Evolutionary conservation across 139 green algal species (phyloP).

Genomic region (Deuterostichococcus epilithicus): DNA sequence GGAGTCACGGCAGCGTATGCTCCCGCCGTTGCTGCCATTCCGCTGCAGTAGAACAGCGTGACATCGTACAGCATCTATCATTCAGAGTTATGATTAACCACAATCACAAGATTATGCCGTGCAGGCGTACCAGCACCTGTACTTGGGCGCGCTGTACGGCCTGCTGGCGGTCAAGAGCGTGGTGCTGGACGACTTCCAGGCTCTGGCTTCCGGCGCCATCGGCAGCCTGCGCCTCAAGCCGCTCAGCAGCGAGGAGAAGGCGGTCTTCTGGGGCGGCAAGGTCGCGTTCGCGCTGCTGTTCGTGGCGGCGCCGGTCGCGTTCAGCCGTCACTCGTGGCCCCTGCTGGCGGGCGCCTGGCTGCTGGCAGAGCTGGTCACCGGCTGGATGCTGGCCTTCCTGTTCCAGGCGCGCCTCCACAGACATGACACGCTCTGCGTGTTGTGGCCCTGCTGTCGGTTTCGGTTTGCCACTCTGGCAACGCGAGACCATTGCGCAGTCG

Average conservation of each 20-base stretch:
- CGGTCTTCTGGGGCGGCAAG: conserved; percentile 44
- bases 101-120: too few relatives aligned
- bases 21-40: too few relatives aligned
- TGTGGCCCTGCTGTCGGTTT: neutral
- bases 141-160: conserved; percentile 57
- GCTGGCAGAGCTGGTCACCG: conserved; percentile 33
- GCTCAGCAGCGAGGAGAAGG: conserved; percentile 26
- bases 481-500: neutral
- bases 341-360: conserved; percentile 35
- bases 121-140: conserved; percentile 60
- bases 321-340: conserved; percentile 11
- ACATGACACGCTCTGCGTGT: neutral
- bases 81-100: too few relatives aligned
- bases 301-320: conserved; percentile 21
- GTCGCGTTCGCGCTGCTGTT: conserved; percentile 25
- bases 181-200: conserved; percentile 64
- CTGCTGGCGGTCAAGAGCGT: conserved; percentile 64
- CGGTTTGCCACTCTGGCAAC: neutral
- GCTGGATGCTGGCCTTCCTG: conserved; percentile 69
- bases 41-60: too few relatives aligned
- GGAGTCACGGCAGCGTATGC: too few relatives aligned
- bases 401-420: conserved; percentile 57
- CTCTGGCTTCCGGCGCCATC: conserved; percentile 43
- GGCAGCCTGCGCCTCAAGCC: conserved; percentile 36
- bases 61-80: too few relatives aligned